Conservation (phyloP, 441 rosid genomes). For the Breynia disticha region DNA sequence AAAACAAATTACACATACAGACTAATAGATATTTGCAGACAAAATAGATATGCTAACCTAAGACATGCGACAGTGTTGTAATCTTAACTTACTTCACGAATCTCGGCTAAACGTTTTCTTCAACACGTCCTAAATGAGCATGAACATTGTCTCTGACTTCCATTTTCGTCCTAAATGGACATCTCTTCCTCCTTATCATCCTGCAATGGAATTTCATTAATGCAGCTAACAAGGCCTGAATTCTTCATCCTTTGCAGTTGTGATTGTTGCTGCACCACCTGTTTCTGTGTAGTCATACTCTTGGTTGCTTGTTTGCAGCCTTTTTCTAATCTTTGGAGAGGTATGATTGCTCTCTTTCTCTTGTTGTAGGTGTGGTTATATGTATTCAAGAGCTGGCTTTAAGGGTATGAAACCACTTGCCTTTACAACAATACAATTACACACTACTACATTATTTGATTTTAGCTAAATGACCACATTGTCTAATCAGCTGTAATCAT, state of each 20-base stretch:
- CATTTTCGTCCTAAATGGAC: constrained; percentile 63
- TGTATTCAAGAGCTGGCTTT: constrained; percentile 26
- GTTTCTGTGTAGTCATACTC: constrained; percentile 51
- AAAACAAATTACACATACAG: background rate
- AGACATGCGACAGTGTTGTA: background rate
- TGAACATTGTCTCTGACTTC: constrained; percentile 76
- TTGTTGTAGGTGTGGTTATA: constrained; percentile 20
- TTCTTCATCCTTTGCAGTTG: constrained; percentile 43
- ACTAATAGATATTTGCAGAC: background rate
- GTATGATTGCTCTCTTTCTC: constrained; percentile 30
- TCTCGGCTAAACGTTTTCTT: constrained; percentile 72
- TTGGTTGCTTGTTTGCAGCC: background rate
- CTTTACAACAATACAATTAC: constrained; percentile 22
- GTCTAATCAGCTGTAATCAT: constrained; percentile 21
- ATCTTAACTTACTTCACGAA: constrained; percentile 59
- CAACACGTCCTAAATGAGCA: constrained; percentile 70
- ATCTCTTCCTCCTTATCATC: constrained; percentile 82
- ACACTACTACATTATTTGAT: background rate
- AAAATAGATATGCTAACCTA: background rate
- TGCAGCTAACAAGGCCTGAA: constrained; percentile 26
- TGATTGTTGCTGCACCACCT: constrained; percentile 43
- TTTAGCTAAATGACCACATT: constrained; percentile 20
- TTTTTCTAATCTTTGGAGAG: background rate
- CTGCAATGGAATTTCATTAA: constrained; percentile 29
- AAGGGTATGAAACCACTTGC: constrained; percentile 24